Conservation (phyloP, 1,284 basidiomycete species). For the Phylloporus sp. region DNA sequence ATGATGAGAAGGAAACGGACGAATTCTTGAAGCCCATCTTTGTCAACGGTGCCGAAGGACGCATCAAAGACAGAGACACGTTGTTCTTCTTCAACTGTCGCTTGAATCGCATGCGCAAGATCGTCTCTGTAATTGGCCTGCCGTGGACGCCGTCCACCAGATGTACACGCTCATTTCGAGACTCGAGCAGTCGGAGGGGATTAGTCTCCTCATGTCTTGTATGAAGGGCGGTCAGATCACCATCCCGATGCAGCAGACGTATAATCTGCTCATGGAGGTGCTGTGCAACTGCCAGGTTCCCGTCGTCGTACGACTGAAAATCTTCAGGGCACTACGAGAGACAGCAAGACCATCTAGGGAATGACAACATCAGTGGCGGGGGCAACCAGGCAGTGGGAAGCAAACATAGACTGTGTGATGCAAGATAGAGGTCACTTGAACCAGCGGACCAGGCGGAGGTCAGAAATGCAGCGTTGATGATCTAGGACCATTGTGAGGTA, state of each 20-base stretch:
- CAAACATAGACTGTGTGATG: constrained; percentile 35
- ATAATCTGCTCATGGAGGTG: constrained; percentile 41
- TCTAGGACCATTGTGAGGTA: constrained; percentile 25
- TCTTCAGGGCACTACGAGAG: constrained; percentile 63
- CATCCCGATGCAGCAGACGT: constrained; percentile 40
- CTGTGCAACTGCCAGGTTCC: constrained; percentile 43
- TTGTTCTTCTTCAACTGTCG: constrained; percentile 96
- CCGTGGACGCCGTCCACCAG: constrained; percentile 56
- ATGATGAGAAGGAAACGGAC: constrained; percentile 85
- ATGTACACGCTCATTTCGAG: constrained; percentile 43
- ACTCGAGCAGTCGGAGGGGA: constrained; percentile 41
- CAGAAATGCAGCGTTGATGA: constrained; percentile 73
- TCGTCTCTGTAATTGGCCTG: constrained; percentile 79
- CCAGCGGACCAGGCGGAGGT: constrained; percentile 66
- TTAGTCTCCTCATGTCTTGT: constrained; percentile 49
- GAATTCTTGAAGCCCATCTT: constrained; percentile 95
- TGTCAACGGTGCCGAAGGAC: constrained; percentile 77
- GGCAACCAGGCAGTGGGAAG: too few relatives aligned
- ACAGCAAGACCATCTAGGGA: constrained; percentile 62
- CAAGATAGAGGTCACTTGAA: constrained; percentile 37
- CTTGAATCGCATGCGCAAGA: constrained; percentile 92
- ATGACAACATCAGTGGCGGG: not conserved
- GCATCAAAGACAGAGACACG: constrained; percentile 84
- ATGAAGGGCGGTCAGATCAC: constrained; percentile 47
- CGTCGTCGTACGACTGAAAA: constrained; percentile 56